phyloP scores from a whole-genome alignment of 139 green algal genomes.

The Ulvella scutata region DNA sequence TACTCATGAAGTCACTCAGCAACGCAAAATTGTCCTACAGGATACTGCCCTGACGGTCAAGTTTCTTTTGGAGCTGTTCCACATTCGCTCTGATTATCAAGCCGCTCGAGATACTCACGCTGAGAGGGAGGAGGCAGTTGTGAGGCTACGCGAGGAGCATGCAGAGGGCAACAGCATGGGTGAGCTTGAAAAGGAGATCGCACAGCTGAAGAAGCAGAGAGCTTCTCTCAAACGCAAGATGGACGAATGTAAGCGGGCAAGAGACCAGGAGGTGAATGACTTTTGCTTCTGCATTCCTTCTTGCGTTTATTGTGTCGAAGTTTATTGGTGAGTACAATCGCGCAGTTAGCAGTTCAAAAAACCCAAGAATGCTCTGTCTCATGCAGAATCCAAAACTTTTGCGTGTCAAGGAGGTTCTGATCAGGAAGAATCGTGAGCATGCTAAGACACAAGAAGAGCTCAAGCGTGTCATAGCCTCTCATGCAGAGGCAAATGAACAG shows the following conservation, averaged over 20 bases:
- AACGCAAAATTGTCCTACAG: conserved; percentile 20
- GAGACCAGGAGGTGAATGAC: no score
- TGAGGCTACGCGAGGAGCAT: conserved; percentile 23
- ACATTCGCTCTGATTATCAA: conserved; percentile 24
- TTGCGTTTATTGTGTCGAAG: no score
- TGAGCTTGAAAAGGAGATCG: background rate
- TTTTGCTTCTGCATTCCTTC: no score
- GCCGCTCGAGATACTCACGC: no score
- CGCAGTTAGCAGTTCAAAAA: no score
- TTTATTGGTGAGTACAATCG: no score
- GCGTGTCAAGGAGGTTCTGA: background rate
- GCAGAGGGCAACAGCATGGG: conserved; percentile 22
- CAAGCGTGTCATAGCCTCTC: background rate
- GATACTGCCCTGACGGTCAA: conserved; percentile 26
- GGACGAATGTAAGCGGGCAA: background rate
- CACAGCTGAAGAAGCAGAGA: background rate
- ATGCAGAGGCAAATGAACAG: background rate
- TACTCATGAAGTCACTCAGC: no score
- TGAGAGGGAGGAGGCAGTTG: conserved; percentile 13
- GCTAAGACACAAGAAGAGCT: background rate
- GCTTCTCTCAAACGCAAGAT: no score
- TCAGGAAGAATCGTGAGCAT: background rate
- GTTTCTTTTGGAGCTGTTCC: conserved; percentile 68
- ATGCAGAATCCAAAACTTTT: background rate
- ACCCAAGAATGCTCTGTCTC: background rate